These are phyloP conservation scores for Opeltia flavorubescens DNA, from an alignment of 495 filamentous ascomycete genomes.

Conservation along the genomic window DNA sequence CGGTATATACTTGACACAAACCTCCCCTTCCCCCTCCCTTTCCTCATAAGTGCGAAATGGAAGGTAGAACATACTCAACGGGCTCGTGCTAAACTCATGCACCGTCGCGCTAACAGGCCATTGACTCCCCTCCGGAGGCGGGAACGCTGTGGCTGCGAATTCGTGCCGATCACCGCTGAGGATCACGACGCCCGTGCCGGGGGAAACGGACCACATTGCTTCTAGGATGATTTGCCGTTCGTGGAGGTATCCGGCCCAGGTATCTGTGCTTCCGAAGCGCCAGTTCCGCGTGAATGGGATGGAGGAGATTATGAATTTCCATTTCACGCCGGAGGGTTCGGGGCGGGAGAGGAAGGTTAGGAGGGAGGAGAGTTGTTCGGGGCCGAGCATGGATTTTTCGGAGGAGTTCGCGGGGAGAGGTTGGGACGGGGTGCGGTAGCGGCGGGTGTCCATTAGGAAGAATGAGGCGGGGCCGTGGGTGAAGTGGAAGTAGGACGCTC, in stretches of 20 bases:
- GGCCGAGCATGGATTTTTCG: conserved; percentile 76
- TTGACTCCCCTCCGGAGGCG: conserved; percentile 42
- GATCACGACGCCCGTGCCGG: conserved; percentile 65
- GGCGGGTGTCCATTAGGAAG: conserved; percentile 87
- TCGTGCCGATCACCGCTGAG: conserved; percentile 87
- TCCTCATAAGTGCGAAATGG: conserved; percentile 63
- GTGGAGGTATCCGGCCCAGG: conserved; percentile 77
- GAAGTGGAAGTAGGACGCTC: conserved; percentile 73
- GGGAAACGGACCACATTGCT: conserved; percentile 72
- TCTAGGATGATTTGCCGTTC: conserved; percentile 72
- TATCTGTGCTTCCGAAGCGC: conserved; percentile 68
- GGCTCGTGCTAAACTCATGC: conserved; percentile 79
- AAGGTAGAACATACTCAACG: conserved; percentile 83
- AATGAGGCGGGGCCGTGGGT: conserved; percentile 79
- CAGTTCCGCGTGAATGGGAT: conserved; percentile 97
- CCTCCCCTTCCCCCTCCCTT: conserved; percentile 64
- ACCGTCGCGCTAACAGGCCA: conserved; percentile 49
- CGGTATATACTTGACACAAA: conserved; percentile 72
- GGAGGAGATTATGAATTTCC: conserved; percentile 81
- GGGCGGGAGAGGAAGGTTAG: conserved; percentile 57
- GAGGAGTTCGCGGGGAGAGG: conserved; percentile 31
- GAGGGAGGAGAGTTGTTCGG: conserved; percentile 62
- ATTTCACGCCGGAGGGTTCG: conserved; percentile 62
- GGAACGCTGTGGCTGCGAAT: conserved; percentile 83
- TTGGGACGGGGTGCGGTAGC: conserved; percentile 58